Conservation (phyloP, 2,329 filamentous ascomycete genomes). For the Trichoderma sp. region DNA sequence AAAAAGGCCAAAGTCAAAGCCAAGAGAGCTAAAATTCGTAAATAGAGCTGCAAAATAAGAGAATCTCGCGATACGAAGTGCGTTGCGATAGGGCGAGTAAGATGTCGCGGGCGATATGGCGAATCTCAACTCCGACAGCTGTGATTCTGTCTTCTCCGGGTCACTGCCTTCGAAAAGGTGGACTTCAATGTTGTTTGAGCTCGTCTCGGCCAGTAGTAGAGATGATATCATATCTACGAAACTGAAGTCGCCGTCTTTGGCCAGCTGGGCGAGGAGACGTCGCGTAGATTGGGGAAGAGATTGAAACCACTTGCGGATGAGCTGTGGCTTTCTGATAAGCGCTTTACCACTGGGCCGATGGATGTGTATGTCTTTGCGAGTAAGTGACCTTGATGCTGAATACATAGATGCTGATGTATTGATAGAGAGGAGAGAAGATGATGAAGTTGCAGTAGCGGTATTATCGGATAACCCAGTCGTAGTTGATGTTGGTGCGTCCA, state of each 20-base stretch:
- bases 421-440: not conserved
- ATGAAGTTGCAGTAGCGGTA: not conserved
- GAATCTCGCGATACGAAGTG: not conserved
- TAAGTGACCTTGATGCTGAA: not conserved
- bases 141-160: not conserved
- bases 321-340: not conserved
- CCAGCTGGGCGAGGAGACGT: not conserved
- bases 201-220: not conserved
- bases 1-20: constrained; percentile 1
- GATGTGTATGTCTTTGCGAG: not conserved
- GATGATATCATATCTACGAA: not conserved
- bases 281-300: not conserved
- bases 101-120: not conserved
- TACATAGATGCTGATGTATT: not conserved
- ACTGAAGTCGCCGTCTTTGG: not conserved
- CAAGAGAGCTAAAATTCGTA: not conserved
- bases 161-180: not conserved
- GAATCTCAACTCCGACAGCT: not conserved
- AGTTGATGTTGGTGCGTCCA: not conserved
- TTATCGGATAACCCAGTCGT: not conserved
- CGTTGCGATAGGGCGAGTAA: constrained; percentile 1
- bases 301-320: not conserved
- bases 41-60: not conserved
- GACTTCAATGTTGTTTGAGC: not conserved
- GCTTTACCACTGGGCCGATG: not conserved